phyloP scores from a whole-genome alignment of 768 basidiomycete species.

The Mycena vulgaris region DNA sequence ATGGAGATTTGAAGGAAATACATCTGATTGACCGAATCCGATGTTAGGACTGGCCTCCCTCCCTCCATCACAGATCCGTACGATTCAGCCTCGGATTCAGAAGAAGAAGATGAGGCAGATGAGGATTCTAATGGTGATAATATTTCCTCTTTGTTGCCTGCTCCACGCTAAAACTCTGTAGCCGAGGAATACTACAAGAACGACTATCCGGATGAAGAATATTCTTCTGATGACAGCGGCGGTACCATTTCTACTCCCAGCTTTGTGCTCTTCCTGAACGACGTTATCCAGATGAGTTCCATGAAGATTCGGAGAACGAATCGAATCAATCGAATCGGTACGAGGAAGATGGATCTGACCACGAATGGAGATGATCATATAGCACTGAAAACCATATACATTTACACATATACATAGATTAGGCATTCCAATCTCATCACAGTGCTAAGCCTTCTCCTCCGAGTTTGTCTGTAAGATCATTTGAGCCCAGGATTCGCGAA shows the following conservation, averaged over 20 bases:
- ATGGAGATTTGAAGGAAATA: background rate
- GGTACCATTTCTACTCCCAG: slow-evolving; percentile 35
- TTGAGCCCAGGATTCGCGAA: background rate
- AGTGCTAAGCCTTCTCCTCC: slow-evolving; percentile 17
- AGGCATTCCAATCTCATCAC: slow-evolving; percentile 17
- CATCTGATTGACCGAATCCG: slow-evolving; percentile 13
- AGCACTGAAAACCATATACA: background rate
- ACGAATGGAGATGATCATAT: slow-evolving; percentile 35
- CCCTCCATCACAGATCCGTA: slow-evolving; percentile 66
- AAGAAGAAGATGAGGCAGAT: slow-evolving; percentile 82
- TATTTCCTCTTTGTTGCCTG: background rate
- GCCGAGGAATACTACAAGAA: slow-evolving; percentile 90
- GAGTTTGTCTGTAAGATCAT: slow-evolving; percentile 4
- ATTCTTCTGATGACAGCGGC: slow-evolving; percentile 55
- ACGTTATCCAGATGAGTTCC: slow-evolving; percentile 65
- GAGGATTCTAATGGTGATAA: slow-evolving; percentile 86
- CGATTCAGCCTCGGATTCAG: slow-evolving; percentile 76
- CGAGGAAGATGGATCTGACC: slow-evolving; percentile 35
- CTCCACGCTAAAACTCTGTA: slow-evolving; percentile 5
- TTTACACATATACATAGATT: background rate
- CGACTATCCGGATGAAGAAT: slow-evolving; percentile 85
- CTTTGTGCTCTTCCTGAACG: slow-evolving; percentile 18
- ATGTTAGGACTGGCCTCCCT: slow-evolving; percentile 74
- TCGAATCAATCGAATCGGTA: slow-evolving; percentile 8
- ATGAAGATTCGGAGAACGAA: slow-evolving; percentile 33